Evolutionary conservation across 2,329 filamentous ascomycete species (phyloP).

Genomic region (Ceratocystis variospora): DNA sequence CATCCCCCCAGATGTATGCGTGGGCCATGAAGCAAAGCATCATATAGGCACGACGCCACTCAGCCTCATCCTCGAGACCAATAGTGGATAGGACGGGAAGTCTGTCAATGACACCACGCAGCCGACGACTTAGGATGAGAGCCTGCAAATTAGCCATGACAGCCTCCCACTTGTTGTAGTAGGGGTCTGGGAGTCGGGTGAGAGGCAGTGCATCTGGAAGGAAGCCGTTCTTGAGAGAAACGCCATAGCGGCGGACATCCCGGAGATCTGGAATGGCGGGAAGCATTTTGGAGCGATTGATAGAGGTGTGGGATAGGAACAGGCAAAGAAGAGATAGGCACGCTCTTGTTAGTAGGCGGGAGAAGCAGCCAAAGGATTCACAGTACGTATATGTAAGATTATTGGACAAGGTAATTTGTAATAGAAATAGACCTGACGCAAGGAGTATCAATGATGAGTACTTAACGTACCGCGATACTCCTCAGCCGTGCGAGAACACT

Average conservation of each 20-base stretch:
- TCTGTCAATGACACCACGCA: conserved; percentile 64
- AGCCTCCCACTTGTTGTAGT: conserved; percentile 92
- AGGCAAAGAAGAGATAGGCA: neutral
- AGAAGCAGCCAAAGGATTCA: neutral
- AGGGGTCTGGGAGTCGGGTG: conserved; percentile 67
- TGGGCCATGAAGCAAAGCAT: conserved; percentile 84
- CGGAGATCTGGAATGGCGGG: conserved; percentile 48
- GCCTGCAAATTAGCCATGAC: conserved; percentile 75
- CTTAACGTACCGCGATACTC: conserved; percentile 41
- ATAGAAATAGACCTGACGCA: conserved; percentile 40
- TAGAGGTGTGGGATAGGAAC: neutral
- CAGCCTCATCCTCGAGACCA: conserved; percentile 65
- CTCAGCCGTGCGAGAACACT: conserved; percentile 38
- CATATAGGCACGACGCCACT: conserved; percentile 90
- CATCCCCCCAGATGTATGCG: conserved; percentile 91
- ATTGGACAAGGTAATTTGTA: conserved; percentile 17
- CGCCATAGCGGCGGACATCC: conserved; percentile 51
- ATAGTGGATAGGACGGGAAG: conserved; percentile 74
- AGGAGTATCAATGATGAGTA: conserved; percentile 44
- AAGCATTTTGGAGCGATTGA: conserved; percentile 32
- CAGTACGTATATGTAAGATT: neutral
- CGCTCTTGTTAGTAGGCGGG: neutral
- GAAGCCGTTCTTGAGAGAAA: conserved; percentile 70
- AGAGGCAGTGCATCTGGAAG: conserved; percentile 70
- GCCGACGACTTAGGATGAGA: conserved; percentile 68